A percentile compares a stretch with the other conserved stretches of the same genome.
phyloP scores from a whole-genome alignment of 371 early-diverging fungal genomes.

The Mortierella sp. region DNA sequence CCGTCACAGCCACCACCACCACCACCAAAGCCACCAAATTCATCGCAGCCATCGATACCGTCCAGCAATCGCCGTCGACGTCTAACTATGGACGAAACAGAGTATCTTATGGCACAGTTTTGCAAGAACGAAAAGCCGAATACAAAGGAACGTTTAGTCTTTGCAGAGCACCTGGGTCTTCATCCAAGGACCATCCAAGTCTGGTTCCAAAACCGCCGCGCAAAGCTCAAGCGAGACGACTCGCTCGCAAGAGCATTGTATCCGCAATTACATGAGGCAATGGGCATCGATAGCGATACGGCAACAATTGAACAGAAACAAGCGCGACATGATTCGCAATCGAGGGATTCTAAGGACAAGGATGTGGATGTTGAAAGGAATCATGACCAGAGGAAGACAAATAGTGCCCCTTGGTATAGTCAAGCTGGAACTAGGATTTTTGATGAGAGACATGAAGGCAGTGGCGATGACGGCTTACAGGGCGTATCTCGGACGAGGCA shows the following conservation, averaged over 20 bases:
- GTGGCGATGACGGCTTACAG: too few relatives aligned
- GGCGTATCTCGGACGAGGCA: too few relatives aligned
- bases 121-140: conserved; percentile 20
- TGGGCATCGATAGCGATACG: not conserved
- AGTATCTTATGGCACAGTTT: conserved; percentile 23
- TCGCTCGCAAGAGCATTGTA: not conserved
- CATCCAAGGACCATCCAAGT: conserved; percentile 78
- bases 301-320: not conserved
- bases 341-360: not conserved
- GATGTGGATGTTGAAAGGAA: not conserved
- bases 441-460: too few relatives aligned
- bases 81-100: conserved; percentile 23
- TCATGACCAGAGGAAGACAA: too few relatives aligned
- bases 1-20: too few relatives aligned
- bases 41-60: too few relatives aligned
- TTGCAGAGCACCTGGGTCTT: conserved; percentile 25
- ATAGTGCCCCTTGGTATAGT: too few relatives aligned
- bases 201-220: conserved; percentile 93
- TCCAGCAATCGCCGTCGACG: conserved; percentile 22
- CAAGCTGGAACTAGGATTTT: too few relatives aligned
- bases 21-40: too few relatives aligned
- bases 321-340: not conserved
- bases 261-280: not conserved
- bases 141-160: conserved; percentile 16
- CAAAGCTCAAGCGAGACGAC: conserved; percentile 53